Base-by-base conservation (phyloP, 225 moss, liverwort and hornwort genomes). In the Sphagnum contortum region DNA sequence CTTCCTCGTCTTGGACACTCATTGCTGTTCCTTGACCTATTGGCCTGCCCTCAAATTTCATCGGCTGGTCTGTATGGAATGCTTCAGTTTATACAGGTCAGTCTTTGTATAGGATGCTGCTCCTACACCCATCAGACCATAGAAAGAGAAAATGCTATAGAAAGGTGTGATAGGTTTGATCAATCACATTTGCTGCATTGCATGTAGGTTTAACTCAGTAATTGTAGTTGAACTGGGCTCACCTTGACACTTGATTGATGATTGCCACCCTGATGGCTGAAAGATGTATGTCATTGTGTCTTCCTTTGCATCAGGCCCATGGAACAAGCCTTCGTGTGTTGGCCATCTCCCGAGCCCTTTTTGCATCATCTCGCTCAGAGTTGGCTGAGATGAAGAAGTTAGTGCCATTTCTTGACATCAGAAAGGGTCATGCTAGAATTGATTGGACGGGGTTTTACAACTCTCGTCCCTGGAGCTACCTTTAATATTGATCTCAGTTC, bases 41-140 rank as follows among this genome's bases (percentile, higher is more conserved):
- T 82, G n/a, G 80, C 77, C 68, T 92, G 92, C 79, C 69, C 80
- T 13, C 80, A 71, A 70, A 75, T 98, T 68, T 88, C 85, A 55
- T 62, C 71, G 45, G 64, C 59, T 64, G 57, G 79, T 64, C 55
- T 92, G 68, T 66, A 75, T 62, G 60, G 69, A 47, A 49, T 90
- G 45, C 50, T 72, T 64, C 64, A 85, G 60, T 78, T 71, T 61
- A 70, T 80, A 67, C 69, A 78, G 89, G 92, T 89, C 62, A 54
- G 87, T 78, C 70, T 14, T 53, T 59, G 12, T 10, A 46, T 11
- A 63, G 49, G 6, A 8, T 48, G 10, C 46, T 6, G 2, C 11
- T 6, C 11, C 11, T 63, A 44, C 47, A 9, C 11, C 11, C 11
- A 48, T 46, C 9, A 11, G 11, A 12, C 4, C 4, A 8, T 48